phyloP scores from a whole-genome alignment of 805 yeast genomes.

The Metschnikowia hibisci region DNA sequence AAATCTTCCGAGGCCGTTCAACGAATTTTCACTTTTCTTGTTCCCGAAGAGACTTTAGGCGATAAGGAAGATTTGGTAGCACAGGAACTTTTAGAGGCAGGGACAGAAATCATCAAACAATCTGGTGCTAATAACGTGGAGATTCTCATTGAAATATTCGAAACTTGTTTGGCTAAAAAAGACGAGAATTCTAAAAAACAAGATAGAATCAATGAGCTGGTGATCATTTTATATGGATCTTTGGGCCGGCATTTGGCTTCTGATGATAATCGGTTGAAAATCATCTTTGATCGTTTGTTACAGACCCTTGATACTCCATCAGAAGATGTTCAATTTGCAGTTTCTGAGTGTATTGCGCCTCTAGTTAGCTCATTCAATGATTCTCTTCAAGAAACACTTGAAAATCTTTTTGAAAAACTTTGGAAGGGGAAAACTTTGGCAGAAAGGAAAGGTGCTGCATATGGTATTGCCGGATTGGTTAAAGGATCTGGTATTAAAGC shows the following conservation, averaged over 20 bases:
- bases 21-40: constrained; percentile 57
- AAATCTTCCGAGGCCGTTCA: constrained; percentile 40
- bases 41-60: constrained; percentile 62
- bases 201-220: constrained; percentile 69
- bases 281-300: constrained; percentile 65
- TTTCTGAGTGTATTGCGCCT: constrained; percentile 82
- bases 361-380: constrained; percentile 57
- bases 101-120: constrained; percentile 60
- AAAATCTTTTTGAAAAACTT: constrained; percentile 54
- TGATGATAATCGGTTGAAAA: constrained; percentile 60
- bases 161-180: constrained; percentile 52
- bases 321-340: constrained; percentile 84
- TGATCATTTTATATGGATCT: constrained; percentile 85
- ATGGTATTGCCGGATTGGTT: constrained; percentile 90
- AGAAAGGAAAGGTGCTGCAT: constrained; percentile 89
- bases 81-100: constrained; percentile 86
- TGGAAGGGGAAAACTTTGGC: constrained; percentile 47
- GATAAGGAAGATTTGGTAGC: constrained; percentile 72
- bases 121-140: constrained; percentile 72
- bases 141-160: constrained; percentile 75
- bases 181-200: constrained; percentile 46
- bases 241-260: constrained; percentile 77
- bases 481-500: constrained; percentile 85
- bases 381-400: constrained; percentile 52
- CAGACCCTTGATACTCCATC: constrained; percentile 81